Conservation (phyloP, 305 asterid species). For the Fraxinus latifolia region DNA sequence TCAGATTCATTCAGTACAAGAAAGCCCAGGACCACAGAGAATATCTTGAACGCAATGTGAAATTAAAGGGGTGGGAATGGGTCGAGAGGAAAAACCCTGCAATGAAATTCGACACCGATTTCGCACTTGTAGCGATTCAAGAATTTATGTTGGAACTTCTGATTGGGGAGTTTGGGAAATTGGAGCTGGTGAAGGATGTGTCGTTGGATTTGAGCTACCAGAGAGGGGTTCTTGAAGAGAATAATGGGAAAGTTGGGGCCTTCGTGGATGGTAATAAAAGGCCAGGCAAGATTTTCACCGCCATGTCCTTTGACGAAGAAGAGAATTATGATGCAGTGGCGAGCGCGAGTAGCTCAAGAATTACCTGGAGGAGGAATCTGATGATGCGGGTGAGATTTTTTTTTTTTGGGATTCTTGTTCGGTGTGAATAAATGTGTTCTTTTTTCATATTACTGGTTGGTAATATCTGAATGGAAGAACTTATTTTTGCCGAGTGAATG, state of each 20-base stretch:
- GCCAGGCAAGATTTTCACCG: constrained; percentile 87
- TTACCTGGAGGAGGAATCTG: constrained; percentile 66
- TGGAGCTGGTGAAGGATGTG: constrained; percentile 88
- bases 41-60: constrained; percentile 60
- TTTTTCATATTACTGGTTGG: not conserved
- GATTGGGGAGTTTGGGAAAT: constrained; percentile 53
- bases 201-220: constrained; percentile 77
- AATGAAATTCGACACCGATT: constrained; percentile 78
- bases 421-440: not conserved
- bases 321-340: constrained; percentile 28
- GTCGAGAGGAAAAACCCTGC: constrained; percentile 83
- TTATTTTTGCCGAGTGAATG: not conserved
- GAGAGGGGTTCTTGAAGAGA: constrained; percentile 56
- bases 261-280: constrained; percentile 73
- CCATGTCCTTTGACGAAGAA: constrained; percentile 70
- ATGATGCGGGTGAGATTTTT: constrained; percentile 63
- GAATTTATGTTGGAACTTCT: constrained; percentile 45
- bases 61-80: constrained; percentile 84
- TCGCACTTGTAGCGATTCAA: constrained; percentile 74
- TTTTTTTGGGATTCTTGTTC: not conserved
- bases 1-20: constrained; percentile 62
- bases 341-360: constrained; percentile 35
- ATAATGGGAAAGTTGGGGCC: constrained; percentile 39
- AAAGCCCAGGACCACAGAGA: constrained; percentile 48
- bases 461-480: not conserved